Percentiles rank a stretch among this genome's conserved stretches.
phyloP scores from a whole-genome alignment of 495 filamentous ascomycete species.

The Viridothelium virens region DNA sequence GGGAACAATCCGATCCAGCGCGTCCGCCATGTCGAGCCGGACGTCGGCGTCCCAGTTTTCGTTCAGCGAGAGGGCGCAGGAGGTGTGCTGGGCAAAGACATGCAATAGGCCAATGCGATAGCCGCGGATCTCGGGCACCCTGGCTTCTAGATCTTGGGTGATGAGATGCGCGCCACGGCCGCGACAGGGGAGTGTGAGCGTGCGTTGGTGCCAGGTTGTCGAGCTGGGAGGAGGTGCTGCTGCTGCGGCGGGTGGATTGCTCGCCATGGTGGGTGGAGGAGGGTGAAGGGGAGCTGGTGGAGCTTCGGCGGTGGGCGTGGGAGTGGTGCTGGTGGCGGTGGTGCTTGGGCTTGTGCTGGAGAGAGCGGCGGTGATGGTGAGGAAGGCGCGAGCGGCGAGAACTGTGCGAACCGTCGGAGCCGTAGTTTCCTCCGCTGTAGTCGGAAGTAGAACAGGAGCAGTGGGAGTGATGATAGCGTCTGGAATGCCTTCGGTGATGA shows the following conservation, averaged over 20 bases:
- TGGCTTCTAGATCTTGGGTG: slow-evolving; percentile 58
- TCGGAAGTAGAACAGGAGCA: neutral
- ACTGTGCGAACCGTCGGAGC: neutral
- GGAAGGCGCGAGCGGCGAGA: slow-evolving; percentile 16
- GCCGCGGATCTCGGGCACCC: slow-evolving; percentile 63
- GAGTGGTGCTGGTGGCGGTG: no score
- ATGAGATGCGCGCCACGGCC: slow-evolving; percentile 84
- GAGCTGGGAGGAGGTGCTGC: slow-evolving; percentile 17
- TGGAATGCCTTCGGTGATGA: neutral
- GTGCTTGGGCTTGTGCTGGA: neutral
- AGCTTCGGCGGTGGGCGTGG: slow-evolving; percentile 13
- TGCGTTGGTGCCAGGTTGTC: slow-evolving; percentile 62
- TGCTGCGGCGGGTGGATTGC: neutral
- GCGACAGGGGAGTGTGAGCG: slow-evolving; percentile 62
- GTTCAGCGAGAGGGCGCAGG: slow-evolving; percentile 76
- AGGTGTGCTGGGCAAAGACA: slow-evolving; percentile 87
- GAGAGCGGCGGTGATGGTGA: neutral
- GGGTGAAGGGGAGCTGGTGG: slow-evolving; percentile 10
- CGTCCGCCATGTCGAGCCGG: slow-evolving; percentile 82
- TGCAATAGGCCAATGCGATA: slow-evolving; percentile 85
- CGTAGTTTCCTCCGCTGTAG: neutral
- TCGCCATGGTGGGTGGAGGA: slow-evolving; percentile 23
- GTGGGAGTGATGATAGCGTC: neutral
- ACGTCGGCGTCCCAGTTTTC: slow-evolving; percentile 90
- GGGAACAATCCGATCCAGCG: slow-evolving; percentile 79